Percentiles rank a stretch among this genome's conserved stretches.
These are phyloP conservation scores for Parachaetomium inaequale DNA, from an alignment of 495 filamentous ascomycete genomes.

Conservation along the genomic window DNA sequence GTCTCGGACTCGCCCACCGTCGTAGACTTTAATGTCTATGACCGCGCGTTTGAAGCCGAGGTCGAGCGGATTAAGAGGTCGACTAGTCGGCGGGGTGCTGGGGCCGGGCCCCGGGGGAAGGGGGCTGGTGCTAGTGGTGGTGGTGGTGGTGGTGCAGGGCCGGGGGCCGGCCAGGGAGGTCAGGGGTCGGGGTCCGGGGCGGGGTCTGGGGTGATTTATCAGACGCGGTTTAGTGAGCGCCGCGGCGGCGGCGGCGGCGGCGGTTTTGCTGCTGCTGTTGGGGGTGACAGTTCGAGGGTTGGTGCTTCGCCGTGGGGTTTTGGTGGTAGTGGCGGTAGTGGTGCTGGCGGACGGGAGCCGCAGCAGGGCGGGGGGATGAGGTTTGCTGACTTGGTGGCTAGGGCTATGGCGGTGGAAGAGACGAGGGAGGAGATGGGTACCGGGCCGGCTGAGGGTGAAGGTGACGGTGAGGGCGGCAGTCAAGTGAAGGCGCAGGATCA, in stretches of 20 bases:
- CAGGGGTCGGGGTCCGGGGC: background rate
- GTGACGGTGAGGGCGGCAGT: background rate
- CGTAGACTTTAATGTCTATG: conserved; percentile 81
- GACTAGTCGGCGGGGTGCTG: conserved; percentile 14
- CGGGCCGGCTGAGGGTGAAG: background rate
- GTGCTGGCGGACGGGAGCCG: background rate
- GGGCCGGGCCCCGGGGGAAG: background rate
- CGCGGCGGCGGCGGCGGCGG: background rate
- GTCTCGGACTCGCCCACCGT: conserved; percentile 80
- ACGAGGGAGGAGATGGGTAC: background rate
- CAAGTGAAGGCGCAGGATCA: background rate
- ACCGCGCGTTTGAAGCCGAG: conserved; percentile 78
- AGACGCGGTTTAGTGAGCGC: conserved; percentile 6
- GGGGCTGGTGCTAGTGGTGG: background rate
- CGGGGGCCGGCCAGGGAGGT: background rate
- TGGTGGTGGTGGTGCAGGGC: background rate
- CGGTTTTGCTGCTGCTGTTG: too few relatives aligned
- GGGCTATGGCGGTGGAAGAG: conserved; percentile 13
- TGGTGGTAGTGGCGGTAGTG: background rate
- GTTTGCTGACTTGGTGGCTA: conserved; percentile 24
- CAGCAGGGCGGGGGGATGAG: background rate
- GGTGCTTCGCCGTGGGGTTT: background rate
- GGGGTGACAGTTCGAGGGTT: too few relatives aligned
- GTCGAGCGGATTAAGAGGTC: conserved; percentile 62
- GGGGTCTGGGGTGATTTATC: conserved; percentile 3